Percentiles rank a stretch among this genome's conserved stretches.
Conservation (phyloP, 352 stramenopile genomes). For the Phytophthora pinifolia region DNA sequence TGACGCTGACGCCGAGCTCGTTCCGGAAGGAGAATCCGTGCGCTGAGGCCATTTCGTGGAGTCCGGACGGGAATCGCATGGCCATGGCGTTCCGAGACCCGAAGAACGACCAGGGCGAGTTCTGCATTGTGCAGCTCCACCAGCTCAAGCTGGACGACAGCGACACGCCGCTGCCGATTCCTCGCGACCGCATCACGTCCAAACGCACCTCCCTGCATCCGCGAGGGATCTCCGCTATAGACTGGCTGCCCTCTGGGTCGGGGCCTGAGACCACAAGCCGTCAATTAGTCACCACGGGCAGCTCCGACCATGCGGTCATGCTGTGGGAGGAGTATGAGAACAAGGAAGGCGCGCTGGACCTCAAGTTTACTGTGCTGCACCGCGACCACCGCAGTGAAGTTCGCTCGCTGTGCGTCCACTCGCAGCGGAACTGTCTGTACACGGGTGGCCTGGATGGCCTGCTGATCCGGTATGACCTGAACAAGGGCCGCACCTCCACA, state of each 20-base stretch:
- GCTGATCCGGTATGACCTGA: slow-evolving; percentile 73
- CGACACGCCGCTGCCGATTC: slow-evolving; percentile 44
- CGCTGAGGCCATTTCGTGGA: slow-evolving; percentile 78
- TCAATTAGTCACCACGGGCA: slow-evolving; percentile 69
- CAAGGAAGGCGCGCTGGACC: slow-evolving; percentile 33
- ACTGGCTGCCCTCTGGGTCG: slow-evolving; percentile 63
- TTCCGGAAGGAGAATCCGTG: slow-evolving; percentile 69
- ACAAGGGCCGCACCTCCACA: slow-evolving; percentile 35
- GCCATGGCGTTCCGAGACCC: slow-evolving; percentile 82
- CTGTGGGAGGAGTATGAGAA: slow-evolving; percentile 72
- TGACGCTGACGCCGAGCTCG: slow-evolving; percentile 53
- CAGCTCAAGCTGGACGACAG: slow-evolving; percentile 56
- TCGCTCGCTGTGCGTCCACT: slow-evolving; percentile 75
- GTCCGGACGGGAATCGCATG: slow-evolving; percentile 67
- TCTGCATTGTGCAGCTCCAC: slow-evolving; percentile 76
- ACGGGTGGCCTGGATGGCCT: slow-evolving; percentile 73
- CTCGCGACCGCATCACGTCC: slow-evolving; percentile 52
- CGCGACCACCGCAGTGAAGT: slow-evolving; percentile 79
- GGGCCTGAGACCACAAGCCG: slow-evolving; percentile 45
- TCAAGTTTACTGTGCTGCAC: slow-evolving; percentile 74
- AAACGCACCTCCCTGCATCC: slow-evolving; percentile 64
- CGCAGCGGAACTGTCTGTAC: slow-evolving; percentile 60
- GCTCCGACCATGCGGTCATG: slow-evolving; percentile 69
- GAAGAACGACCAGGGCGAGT: slow-evolving; percentile 57
- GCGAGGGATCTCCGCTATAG: slow-evolving; percentile 64